These are phyloP conservation scores for Ophiognomonia clavigignenti-juglandacearum DNA, from an alignment of 2,329 filamentous ascomycete genomes.

Conservation along the genomic window DNA sequence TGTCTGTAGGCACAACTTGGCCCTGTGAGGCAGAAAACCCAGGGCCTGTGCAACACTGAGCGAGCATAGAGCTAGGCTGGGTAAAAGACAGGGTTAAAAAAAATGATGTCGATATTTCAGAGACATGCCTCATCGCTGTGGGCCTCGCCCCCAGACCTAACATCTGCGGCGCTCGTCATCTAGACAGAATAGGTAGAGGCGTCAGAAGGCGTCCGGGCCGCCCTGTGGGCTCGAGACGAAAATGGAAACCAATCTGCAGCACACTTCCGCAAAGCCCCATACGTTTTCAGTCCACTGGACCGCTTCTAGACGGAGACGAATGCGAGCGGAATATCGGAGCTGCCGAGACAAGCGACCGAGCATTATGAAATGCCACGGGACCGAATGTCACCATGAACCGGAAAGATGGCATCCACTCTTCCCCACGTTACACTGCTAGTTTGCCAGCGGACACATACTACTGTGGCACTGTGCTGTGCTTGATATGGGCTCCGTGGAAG, in stretches of 20 bases:
- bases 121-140: constrained; percentile 5
- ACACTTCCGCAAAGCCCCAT: neutral
- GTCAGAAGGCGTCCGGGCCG: too few species aligned
- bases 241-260: too few species aligned
- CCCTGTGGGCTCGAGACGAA: too few species aligned
- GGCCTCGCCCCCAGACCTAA: too few species aligned
- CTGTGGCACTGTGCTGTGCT: too few species aligned
- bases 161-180: neutral
- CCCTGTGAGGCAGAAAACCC: neutral
- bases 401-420: constrained; percentile 3
- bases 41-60: neutral
- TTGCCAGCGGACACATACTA: too few species aligned
- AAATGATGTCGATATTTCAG: constrained; percentile 3
- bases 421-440: constrained; percentile 16
- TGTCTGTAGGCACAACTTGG: neutral
- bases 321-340: constrained; percentile 3
- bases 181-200: neutral
- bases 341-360: constrained; percentile 9
- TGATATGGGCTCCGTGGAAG: too few species aligned
- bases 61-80: neutral
- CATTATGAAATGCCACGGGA: too few species aligned
- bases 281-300: neutral
- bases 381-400: neutral
- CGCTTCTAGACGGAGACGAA: neutral
- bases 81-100: neutral